These are phyloP conservation scores for Calophaca sinica DNA, from an alignment of 306 rosid species.

Conservation along the genomic window DNA sequence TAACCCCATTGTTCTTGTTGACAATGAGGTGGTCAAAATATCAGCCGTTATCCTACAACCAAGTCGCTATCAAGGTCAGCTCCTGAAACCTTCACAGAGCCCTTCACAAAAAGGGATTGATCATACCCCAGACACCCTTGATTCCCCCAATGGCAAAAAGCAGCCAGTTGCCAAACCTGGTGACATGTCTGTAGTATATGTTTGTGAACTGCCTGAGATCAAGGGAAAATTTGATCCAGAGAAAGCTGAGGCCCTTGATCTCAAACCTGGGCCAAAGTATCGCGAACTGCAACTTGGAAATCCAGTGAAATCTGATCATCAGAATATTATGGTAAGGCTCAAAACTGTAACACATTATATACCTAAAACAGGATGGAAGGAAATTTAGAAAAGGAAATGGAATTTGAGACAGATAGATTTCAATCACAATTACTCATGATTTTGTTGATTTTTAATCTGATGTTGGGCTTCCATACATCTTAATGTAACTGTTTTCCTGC, in stretches of 20 bases:
- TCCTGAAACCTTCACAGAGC: conserved; percentile 38
- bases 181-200: conserved; percentile 88
- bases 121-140: conserved; percentile 44
- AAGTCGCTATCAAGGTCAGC: conserved; percentile 41
- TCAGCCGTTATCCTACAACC: conserved; percentile 79
- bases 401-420: conserved; percentile 25
- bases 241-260: conserved; percentile 81
- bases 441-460: conserved; percentile 36
- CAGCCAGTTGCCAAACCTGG: conserved; percentile 64
- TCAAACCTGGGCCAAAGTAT: conserved; percentile 84
- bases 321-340: conserved; percentile 70
- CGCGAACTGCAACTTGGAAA: conserved; percentile 82
- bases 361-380: conserved; percentile 30
- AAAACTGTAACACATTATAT: conserved; percentile 26
- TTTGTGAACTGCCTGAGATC: conserved; percentile 88
- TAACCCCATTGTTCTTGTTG: conserved; percentile 76
- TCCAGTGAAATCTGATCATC: conserved; percentile 81
- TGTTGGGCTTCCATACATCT: conserved; percentile 38
- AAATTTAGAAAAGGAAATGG: conserved; percentile 10
- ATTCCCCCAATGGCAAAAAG: conserved; percentile 46
- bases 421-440: conserved; percentile 27
- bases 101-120: conserved; percentile 44
- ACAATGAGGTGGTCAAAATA: conserved; percentile 91
- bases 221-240: conserved; percentile 83
- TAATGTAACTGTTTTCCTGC: conserved; percentile 35